Percentiles rank a stretch among this genome's conserved stretches.
Conservation (phyloP, 75 land plant genomes). For the Gnetum montanum region DNA sequence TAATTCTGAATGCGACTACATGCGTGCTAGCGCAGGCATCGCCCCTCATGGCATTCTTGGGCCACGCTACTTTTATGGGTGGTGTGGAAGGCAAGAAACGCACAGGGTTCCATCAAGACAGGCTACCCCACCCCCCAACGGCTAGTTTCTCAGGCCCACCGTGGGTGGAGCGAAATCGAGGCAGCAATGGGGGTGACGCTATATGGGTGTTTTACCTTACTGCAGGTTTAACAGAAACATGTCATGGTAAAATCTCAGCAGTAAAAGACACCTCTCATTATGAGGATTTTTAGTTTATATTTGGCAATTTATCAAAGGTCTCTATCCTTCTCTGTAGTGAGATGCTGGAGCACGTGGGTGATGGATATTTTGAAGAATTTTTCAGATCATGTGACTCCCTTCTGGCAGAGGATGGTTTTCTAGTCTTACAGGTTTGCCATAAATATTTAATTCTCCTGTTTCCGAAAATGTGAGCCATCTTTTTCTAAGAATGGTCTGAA, state of each 20-base stretch:
- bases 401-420: conserved; percentile 64
- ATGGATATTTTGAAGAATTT: conserved; percentile 71
- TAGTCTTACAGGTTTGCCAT: conserved; percentile 68
- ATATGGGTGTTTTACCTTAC: too few relatives aligned
- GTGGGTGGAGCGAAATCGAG: conserved; percentile 17
- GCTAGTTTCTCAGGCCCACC: conserved; percentile 34
- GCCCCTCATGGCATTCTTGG: too few relatives aligned
- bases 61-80: too few relatives aligned
- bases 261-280: neutral
- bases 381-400: conserved; percentile 70
- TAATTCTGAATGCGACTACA: too few relatives aligned
- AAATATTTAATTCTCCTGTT: too few relatives aligned
- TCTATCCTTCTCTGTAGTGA: conserved; percentile 38
- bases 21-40: too few relatives aligned
- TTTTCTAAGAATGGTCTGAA: too few relatives aligned
- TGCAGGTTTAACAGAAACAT: conserved; percentile 73
- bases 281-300: neutral
- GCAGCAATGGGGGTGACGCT: too few relatives aligned
- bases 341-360: conserved; percentile 89
- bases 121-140: too few relatives aligned
- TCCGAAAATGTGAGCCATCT: too few relatives aligned
- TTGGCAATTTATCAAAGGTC: neutral
- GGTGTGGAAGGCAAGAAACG: too few relatives aligned
- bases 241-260: conserved; percentile 55
- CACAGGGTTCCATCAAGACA: too few relatives aligned